These are phyloP conservation scores for Venturia asperata DNA, from an alignment of 2,329 filamentous ascomycete species.

Conservation along the genomic window DNA sequence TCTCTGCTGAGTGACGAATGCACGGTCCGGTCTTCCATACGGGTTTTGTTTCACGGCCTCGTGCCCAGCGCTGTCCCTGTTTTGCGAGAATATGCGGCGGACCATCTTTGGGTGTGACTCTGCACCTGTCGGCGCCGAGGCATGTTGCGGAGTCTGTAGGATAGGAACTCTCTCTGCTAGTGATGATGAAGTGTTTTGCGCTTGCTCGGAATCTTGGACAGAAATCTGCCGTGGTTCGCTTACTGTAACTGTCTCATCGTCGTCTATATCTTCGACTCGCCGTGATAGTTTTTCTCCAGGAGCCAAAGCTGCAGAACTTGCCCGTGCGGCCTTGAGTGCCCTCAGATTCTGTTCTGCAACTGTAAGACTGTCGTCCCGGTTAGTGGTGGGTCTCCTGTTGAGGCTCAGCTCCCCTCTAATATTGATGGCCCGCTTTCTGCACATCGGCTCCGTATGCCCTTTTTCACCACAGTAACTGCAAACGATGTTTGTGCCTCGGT, in stretches of 20 bases:
- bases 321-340: not conserved
- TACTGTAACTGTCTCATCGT: not conserved
- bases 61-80: not conserved
- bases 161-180: not conserved
- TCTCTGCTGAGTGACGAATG: not conserved
- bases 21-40: not conserved
- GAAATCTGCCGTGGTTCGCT: not conserved
- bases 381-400: not conserved
- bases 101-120: not conserved
- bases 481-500: not conserved
- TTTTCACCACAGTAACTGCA: not conserved
- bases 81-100: not conserved
- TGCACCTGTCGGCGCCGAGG: not conserved
- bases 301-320: not conserved
- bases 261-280: not conserved
- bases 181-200: not conserved
- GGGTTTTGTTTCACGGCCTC: not conserved
- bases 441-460: slow-evolving; percentile 2
- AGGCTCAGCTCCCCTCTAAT: not conserved
- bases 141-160: not conserved
- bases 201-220: not conserved
- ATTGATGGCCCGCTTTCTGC: not conserved
- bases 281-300: slow-evolving; percentile 1
- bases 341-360: slow-evolving; percentile 7
- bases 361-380: not conserved